Conservation (phyloP, 2,329 filamentous ascomycete genomes). For the Botrytis elliptica region DNA sequence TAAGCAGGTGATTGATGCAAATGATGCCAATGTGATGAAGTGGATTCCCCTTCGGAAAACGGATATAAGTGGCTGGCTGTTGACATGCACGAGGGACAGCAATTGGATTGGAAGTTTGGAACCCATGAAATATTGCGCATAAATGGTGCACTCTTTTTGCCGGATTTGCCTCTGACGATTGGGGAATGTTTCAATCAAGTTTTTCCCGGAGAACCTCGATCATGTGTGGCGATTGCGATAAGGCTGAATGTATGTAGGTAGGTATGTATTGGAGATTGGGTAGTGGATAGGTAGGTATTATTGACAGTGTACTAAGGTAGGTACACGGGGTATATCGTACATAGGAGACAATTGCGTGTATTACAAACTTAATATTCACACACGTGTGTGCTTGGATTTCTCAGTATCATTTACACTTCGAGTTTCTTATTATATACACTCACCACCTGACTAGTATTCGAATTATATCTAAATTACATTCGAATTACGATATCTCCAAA, state of each 20-base stretch:
- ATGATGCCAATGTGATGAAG: constrained; percentile 2
- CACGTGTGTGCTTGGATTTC: too few species aligned
- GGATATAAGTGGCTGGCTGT: not conserved
- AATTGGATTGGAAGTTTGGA: not conserved
- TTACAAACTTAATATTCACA: not conserved
- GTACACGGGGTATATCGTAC: not conserved
- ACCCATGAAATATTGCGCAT: not conserved
- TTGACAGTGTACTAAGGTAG: not conserved
- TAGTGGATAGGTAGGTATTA: not conserved
- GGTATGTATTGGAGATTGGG: too few species aligned
- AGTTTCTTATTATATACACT: not conserved
- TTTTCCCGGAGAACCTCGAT: not conserved
- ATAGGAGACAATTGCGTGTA: not conserved
- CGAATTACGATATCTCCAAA: too few species aligned
- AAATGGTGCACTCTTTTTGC: not conserved
- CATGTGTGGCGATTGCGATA: constrained; percentile 2
- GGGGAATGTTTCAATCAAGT: not conserved
- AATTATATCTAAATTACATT: too few species aligned
- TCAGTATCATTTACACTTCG: not conserved
- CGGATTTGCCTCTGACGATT: not conserved
- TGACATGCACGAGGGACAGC: not conserved
- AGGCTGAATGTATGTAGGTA: not conserved
- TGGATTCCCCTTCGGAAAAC: not conserved
- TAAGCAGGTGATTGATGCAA: not conserved
- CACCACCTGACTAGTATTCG: not conserved